These are phyloP conservation scores for Mortierella hygrophila DNA, from an alignment of 192 early-diverging fungal species.

Conservation along the genomic window DNA sequence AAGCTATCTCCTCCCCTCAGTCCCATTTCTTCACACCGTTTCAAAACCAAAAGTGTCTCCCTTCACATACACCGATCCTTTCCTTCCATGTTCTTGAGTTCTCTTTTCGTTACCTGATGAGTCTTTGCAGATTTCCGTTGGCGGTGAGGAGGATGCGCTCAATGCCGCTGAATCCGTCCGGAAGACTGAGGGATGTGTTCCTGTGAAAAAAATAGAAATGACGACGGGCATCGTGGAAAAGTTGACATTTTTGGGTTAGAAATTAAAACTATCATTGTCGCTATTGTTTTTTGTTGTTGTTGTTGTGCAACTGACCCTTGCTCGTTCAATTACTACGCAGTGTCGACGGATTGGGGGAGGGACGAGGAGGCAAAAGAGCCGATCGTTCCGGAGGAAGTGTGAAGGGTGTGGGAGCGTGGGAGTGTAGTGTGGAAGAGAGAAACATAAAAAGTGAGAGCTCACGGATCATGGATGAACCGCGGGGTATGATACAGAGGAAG, in stretches of 20 bases:
- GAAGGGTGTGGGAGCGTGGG: neutral
- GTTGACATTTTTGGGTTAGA: neutral
- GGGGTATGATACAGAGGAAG: too few relatives aligned
- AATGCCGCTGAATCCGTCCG: slow-evolving; percentile 56
- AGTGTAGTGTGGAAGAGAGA: neutral
- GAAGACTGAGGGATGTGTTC: slow-evolving; percentile 46
- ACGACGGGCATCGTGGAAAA: slow-evolving; percentile 8
- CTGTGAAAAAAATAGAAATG: slow-evolving; percentile 9
- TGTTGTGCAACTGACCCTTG: too few relatives aligned
- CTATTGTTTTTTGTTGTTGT: neutral
- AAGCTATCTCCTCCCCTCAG: too few relatives aligned
- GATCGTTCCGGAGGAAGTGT: neutral
- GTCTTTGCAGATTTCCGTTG: slow-evolving; percentile 61
- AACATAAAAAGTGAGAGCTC: too few relatives aligned
- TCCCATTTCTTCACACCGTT: neutral
- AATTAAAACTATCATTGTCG: neutral
- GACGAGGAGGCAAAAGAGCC: neutral
- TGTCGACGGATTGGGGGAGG: neutral
- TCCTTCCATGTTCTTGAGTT: too few relatives aligned
- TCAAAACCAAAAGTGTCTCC: neutral
- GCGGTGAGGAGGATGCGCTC: slow-evolving; percentile 60
- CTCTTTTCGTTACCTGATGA: slow-evolving; percentile 49
- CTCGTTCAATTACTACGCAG: too few relatives aligned
- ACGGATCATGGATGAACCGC: too few relatives aligned
- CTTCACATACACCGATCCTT: neutral